phyloP scores from a whole-genome alignment of 345 rosid species.

The Eutrema yunnanense region DNA sequence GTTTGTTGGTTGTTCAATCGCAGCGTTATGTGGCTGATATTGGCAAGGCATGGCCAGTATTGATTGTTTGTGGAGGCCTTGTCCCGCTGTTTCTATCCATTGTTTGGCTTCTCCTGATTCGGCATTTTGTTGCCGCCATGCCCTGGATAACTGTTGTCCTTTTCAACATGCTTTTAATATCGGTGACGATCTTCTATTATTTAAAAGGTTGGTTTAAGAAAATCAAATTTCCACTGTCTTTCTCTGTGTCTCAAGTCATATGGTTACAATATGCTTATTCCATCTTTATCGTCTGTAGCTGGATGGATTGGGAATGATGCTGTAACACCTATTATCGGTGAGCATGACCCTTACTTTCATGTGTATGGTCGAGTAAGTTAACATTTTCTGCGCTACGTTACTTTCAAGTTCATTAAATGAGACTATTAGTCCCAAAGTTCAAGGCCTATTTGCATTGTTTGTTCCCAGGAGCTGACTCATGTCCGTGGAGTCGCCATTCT shows the following conservation, averaged over 20 bases:
- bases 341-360: conserved; percentile 74
- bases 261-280: not conserved
- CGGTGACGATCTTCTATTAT: conserved; percentile 81
- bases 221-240: not conserved
- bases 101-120: conserved; percentile 85
- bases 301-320: conserved; percentile 97
- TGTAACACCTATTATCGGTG: conserved; percentile 81
- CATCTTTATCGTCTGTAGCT: conserved; percentile 38
- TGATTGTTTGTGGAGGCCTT: conserved; percentile 93
- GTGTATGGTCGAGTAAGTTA: conserved; percentile 74
- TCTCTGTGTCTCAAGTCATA: not conserved
- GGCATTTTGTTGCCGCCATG: conserved; percentile 92
- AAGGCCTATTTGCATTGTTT: conserved; percentile 1
- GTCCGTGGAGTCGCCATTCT: conserved; percentile 64
- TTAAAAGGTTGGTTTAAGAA: conserved; percentile 54
- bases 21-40: conserved; percentile 97
- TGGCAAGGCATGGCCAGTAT: conserved; percentile 92
- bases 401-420: not conserved
- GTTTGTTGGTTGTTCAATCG: conserved; percentile 19
- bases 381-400: not conserved
- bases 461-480: conserved; percentile 78
- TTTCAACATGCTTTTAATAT: conserved; percentile 71
- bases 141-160: conserved; percentile 94
- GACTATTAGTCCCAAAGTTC: not conserved
- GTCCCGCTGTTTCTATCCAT: conserved; percentile 83